Evolutionary conservation across 2,329 filamentous ascomycete species (phyloP).

Genomic region (Endocalyx cinctus): DNA sequence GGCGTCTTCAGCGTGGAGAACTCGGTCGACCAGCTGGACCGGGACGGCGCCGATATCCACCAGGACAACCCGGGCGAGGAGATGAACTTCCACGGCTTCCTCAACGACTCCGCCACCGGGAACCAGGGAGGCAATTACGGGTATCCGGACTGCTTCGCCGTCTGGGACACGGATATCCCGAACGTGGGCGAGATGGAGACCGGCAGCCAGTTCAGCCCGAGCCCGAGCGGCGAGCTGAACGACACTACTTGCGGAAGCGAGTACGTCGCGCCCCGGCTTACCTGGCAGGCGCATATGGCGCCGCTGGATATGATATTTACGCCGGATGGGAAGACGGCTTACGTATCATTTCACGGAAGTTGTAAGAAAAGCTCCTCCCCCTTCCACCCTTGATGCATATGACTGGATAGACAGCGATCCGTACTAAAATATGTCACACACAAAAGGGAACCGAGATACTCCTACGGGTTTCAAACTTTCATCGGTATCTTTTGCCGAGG

Average conservation of each 20-base stretch:
- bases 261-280: slow-evolving; percentile 48
- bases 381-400: background rate
- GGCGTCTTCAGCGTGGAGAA: slow-evolving; percentile 63
- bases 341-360: slow-evolving; percentile 66
- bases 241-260: slow-evolving; percentile 19
- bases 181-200: slow-evolving; percentile 34
- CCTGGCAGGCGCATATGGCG: slow-evolving; percentile 60
- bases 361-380: slow-evolving; percentile 40
- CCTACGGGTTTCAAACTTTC: background rate
- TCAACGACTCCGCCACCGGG: slow-evolving; percentile 20
- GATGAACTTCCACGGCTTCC: slow-evolving; percentile 64
- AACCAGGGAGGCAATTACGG: slow-evolving; percentile 52
- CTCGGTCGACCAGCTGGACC: slow-evolving; percentile 59
- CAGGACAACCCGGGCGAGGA: slow-evolving; percentile 69
- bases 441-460: background rate
- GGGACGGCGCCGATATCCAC: slow-evolving; percentile 56
- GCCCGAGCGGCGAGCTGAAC: slow-evolving; percentile 4
- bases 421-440: background rate
- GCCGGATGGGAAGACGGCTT: slow-evolving; percentile 51
- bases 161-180: slow-evolving; percentile 53
- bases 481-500: background rate
- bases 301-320: slow-evolving; percentile 69
- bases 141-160: slow-evolving; percentile 64
- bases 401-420: background rate
- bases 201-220: slow-evolving; percentile 49